phyloP scores from a whole-genome alignment of 2,329 filamentous ascomycete genomes.

The Exophiala lecanii-corni region DNA sequence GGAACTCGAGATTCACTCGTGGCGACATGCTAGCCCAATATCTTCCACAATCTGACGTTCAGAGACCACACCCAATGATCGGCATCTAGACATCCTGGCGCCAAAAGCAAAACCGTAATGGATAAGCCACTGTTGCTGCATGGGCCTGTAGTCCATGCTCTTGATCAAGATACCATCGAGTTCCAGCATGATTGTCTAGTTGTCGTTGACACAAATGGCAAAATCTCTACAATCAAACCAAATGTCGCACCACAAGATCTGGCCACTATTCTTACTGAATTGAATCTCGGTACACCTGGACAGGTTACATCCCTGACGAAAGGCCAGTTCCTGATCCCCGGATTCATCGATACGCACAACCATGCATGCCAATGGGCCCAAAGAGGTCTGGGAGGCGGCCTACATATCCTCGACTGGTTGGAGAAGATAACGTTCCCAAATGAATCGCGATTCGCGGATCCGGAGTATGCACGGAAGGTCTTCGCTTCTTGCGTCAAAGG shows the following conservation, averaged over 20 bases:
- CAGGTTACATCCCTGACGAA: slow-evolving; percentile 25
- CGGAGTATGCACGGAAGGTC: slow-evolving; percentile 47
- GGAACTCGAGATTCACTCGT: too few relatives aligned
- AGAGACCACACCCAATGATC: too few relatives aligned
- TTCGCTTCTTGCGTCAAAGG: slow-evolving; percentile 53
- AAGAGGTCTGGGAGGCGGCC: slow-evolving; percentile 40
- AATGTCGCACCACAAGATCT: slow-evolving; percentile 27
- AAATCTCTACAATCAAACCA: slow-evolving; percentile 30
- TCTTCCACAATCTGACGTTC: too few relatives aligned
- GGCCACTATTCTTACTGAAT: slow-evolving; percentile 26
- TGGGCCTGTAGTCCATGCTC: slow-evolving; percentile 34
- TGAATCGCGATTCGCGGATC: slow-evolving; percentile 57
- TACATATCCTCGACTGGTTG: slow-evolving; percentile 54
- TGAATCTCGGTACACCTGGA: slow-evolving; percentile 30
- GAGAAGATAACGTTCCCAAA: slow-evolving; percentile 60
- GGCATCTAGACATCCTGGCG: too few relatives aligned
- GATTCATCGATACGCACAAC: slow-evolving; percentile 64
- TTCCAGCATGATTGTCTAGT: slow-evolving; percentile 32
- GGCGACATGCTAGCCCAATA: too few relatives aligned
- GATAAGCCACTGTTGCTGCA: slow-evolving; percentile 31
- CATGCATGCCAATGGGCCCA: slow-evolving; percentile 57
- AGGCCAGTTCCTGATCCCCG: slow-evolving; percentile 52
- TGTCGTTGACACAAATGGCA: slow-evolving; percentile 30
- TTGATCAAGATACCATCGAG: slow-evolving; percentile 26
- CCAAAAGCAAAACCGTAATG: slow-evolving; percentile 4